Evolutionary conservation across 345 rosid species (phyloP).

Genomic region (Brassica rapa): DNA sequence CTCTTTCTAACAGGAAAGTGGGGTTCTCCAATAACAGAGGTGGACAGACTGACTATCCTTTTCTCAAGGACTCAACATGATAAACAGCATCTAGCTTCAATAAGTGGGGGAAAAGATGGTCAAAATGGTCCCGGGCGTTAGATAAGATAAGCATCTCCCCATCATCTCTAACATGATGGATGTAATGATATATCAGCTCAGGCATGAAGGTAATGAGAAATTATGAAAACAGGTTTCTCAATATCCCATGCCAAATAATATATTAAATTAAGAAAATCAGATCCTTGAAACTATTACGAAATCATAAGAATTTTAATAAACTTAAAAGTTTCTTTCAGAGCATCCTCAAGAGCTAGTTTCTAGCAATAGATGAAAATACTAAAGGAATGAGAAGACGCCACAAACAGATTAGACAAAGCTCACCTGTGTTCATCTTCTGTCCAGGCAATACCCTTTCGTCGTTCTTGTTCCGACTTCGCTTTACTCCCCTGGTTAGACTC

Average conservation of each 20-base stretch:
- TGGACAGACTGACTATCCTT: constrained; percentile 18
- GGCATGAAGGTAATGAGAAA: constrained; percentile 5
- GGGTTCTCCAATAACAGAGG: constrained; percentile 33
- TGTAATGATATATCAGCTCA: constrained; percentile 28
- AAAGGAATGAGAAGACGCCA: constrained; percentile 8
- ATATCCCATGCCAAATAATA: constrained; percentile 16
- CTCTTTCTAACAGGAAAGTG: neutral
- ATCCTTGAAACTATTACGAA: neutral
- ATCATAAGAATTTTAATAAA: neutral
- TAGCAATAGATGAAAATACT: neutral
- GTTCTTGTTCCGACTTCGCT: constrained; percentile 92
- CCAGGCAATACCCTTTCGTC: constrained; percentile 98
- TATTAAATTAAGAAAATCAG: neutral
- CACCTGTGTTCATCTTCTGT: constrained; percentile 70
- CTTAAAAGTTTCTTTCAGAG: neutral
- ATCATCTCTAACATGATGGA: constrained; percentile 31
- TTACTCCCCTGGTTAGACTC: constrained; percentile 78
- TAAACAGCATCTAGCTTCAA: constrained; percentile 28
- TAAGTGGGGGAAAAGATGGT: constrained; percentile 33
- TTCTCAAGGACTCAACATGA: constrained; percentile 15
- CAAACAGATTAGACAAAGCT: constrained; percentile 35
- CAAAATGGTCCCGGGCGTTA: constrained; percentile 38
- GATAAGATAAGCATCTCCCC: constrained; percentile 23
- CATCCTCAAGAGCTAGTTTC: constrained; percentile 7
- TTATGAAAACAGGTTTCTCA: constrained; percentile 20